Base-by-base conservation (phyloP, 1,139 yeast species). In the Geotrichum restrictum region DNA sequence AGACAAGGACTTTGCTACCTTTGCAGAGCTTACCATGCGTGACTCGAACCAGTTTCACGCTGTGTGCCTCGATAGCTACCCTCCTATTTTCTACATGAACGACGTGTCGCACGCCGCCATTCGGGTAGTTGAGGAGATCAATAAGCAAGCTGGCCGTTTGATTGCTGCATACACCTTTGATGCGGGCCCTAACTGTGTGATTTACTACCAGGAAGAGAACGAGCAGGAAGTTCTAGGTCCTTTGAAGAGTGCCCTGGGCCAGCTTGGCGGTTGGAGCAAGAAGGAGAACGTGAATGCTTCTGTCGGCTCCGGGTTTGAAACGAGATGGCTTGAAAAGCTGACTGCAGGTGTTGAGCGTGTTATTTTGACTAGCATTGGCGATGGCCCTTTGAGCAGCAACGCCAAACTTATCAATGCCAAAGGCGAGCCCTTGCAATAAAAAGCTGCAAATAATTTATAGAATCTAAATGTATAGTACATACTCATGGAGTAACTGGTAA, bases 141-240 rank as follows among this genome's bases (percentile, higher is more conserved):
- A 93, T 67, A 83, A 77, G 59, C 59, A 59, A 10, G 74, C 74
- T 3, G 86, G 86, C 49, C 75, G 78, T 62, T 77, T 78, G 16
- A 76, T 89, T 52, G 97, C 96, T 22, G 98, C 98, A 36, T 93
- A 93, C 71, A 94, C 99, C 2, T 93, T 86, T 66, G 99, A 93
- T 69, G 99, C 99, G 38, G 99, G 99, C 65, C 98, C 99, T 68
- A 93, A 93, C 72, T 96, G 97, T 13, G 99, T 93, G 48, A 80
- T 93, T 57, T 93, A 93, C 74, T 93, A 91, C 68, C 82, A 85
- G 66, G 78, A 78, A 60, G 75, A 82, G 61, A 79, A 91, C 70
- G 96, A 89, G 69, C 65, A 72, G 29, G 75, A 75, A 59, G 83
- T 93, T 10, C 62, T 74, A 18, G 69, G 69, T 1, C 65, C 73